A percentile compares a stretch with the other conserved stretches of the same genome.
These are phyloP conservation scores for Pneumocystis oryctolagi DNA, from an alignment of 1,139 yeast genomes.

Conservation along the genomic window DNA sequence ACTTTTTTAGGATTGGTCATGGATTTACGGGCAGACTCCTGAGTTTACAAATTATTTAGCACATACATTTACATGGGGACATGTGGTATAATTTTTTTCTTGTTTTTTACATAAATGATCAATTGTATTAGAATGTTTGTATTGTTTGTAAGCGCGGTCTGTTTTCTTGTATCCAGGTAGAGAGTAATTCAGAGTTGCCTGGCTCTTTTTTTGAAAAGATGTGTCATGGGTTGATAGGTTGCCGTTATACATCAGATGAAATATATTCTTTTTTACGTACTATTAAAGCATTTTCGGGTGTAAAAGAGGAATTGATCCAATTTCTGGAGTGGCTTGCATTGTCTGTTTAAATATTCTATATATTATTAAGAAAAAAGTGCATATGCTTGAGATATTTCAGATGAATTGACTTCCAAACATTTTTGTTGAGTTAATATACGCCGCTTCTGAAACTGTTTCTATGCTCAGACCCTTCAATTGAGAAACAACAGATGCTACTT, in stretches of 20 bases:
- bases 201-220: not conserved
- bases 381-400: not conserved
- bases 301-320: not conserved
- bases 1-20: conserved; percentile 37
- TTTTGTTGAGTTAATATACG: conserved; percentile 48
- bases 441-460: conserved; percentile 40
- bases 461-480: conserved; percentile 38
- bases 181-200: not conserved
- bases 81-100: not conserved
- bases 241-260: not conserved
- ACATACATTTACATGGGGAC: not conserved
- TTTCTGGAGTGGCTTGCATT: not conserved
- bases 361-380: not conserved
- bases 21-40: conserved; percentile 65
- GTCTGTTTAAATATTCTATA: conserved; percentile 1
- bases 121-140: not conserved
- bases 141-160: not conserved
- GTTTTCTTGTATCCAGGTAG: not conserved
- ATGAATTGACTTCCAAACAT: conserved; percentile 29
- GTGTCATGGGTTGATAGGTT: not conserved
- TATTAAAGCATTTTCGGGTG: not conserved
- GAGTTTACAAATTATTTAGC: conserved; percentile 33
- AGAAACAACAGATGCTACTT: conserved; percentile 67
- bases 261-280: not conserved
- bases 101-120: too few relatives aligned